Conservation (phyloP, 139 green algal species). For the Nannochloris sp. region DNA sequence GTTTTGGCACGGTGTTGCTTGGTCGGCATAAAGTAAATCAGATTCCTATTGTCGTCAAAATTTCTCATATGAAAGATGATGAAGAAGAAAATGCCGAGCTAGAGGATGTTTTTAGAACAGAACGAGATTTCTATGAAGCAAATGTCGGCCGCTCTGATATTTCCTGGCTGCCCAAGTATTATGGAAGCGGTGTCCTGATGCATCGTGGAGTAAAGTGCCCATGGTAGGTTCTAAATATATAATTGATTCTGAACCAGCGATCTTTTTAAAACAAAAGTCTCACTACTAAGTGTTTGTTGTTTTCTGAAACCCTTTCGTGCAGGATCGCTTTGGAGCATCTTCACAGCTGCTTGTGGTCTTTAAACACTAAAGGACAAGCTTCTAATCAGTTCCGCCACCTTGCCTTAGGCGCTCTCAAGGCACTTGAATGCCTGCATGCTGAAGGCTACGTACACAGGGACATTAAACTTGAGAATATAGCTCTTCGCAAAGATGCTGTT, state of each 20-base stretch:
- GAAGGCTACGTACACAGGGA: slow-evolving; percentile 30
- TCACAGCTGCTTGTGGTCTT: slow-evolving; percentile 1
- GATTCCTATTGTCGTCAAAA: neutral
- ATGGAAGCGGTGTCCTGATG: neutral
- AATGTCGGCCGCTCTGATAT: neutral
- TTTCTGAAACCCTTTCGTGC: too few species aligned
- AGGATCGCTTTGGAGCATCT: slow-evolving; percentile 34
- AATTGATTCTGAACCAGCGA: too few species aligned
- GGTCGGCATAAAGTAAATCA: neutral
- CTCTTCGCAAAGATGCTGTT: too few species aligned
- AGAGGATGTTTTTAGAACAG: too few species aligned
- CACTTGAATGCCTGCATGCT: slow-evolving; percentile 28
- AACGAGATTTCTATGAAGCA: neutral
- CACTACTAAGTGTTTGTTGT: too few species aligned
- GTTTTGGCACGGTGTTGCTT: neutral
- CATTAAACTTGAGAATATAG: slow-evolving; percentile 39
- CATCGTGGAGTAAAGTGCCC: too few species aligned
- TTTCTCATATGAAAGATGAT: neutral
- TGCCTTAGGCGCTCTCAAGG: slow-evolving; percentile 19
- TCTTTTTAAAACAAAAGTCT: too few species aligned
- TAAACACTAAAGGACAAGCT: neutral
- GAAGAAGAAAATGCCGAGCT: too few species aligned
- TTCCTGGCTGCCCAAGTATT: neutral
- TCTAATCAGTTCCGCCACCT: slow-evolving; percentile 5
- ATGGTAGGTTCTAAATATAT: too few species aligned